Evolutionary conservation across 2,329 filamentous ascomycete genomes (phyloP).

Genomic region (Acarospora socialis): DNA sequence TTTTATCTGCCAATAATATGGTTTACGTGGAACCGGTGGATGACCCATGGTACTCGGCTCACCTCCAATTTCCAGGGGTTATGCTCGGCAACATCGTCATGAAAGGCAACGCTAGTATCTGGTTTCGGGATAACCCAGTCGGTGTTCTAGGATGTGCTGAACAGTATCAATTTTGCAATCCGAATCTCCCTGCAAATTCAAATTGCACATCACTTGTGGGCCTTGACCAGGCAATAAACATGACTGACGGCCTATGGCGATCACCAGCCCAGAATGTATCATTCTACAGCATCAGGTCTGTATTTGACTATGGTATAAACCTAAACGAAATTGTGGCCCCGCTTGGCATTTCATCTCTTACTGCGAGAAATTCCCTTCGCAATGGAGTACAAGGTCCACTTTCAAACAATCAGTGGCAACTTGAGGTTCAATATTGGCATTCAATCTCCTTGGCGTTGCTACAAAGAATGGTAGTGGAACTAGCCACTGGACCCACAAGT

Average conservation of each 20-base stretch:
- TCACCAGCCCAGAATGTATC: background rate
- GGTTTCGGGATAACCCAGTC: conserved; percentile 16
- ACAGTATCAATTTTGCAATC: conserved; percentile 24
- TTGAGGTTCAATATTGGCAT: conserved; percentile 21
- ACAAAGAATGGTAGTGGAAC: conserved; percentile 17
- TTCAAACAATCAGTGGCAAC: conserved; percentile 23
- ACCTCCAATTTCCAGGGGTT: no score
- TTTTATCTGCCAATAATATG: background rate
- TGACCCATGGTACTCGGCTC: background rate
- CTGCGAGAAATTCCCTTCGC: no score
- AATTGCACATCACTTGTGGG: conserved; percentile 15
- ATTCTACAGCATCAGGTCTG: no score
- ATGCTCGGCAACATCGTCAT: background rate
- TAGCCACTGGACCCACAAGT: conserved; percentile 14
- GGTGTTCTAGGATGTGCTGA: conserved; percentile 20
- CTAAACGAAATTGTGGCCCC: no score
- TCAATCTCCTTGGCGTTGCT: conserved; percentile 18
- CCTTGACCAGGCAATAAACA: conserved; percentile 6
- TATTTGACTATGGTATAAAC: no score
- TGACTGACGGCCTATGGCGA: background rate
- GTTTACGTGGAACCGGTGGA: background rate
- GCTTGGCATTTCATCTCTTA: no score
- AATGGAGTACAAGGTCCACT: conserved; percentile 11
- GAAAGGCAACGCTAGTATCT: conserved; percentile 2
- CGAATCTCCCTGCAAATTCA: conserved; percentile 10